phyloP scores from a whole-genome alignment of 805 yeast genomes.

The Barnettozyma botsteinii region DNA sequence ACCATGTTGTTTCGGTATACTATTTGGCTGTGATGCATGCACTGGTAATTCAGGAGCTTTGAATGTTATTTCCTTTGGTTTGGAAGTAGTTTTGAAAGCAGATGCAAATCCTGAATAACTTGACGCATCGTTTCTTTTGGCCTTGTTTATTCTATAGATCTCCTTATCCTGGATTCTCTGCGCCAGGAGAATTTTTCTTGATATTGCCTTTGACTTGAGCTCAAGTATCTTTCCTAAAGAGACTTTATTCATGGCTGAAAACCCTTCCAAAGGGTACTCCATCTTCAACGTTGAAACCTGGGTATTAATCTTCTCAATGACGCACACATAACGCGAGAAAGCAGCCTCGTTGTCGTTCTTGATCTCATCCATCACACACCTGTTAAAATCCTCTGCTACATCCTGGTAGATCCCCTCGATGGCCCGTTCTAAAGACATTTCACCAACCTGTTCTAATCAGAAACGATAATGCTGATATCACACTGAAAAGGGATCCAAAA shows the following conservation, averaged over 20 bases:
- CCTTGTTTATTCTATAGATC: constrained; percentile 11
- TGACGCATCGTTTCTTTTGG: constrained; percentile 14
- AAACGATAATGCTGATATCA: too few relatives aligned
- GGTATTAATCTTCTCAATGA: constrained; percentile 12
- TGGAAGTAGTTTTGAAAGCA: constrained; percentile 15
- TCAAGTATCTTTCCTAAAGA: constrained; percentile 14
- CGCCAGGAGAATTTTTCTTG: constrained; percentile 12
- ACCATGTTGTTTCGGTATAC: constrained; percentile 1
- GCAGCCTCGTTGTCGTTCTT: constrained; percentile 19
- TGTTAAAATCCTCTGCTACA: constrained; percentile 1
- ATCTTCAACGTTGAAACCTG: constrained; percentile 5
- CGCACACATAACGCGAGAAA: constrained; percentile 9
- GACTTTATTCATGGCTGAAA: constrained; percentile 13
- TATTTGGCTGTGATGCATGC: neutral
- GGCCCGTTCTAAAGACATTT: neutral
- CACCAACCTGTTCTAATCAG: too few relatives aligned
- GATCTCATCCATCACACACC: constrained; percentile 17
- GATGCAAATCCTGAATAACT: constrained; percentile 24
- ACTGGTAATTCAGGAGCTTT: neutral
- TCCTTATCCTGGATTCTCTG: constrained; percentile 12
- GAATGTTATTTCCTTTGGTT: neutral
- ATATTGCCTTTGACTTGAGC: constrained; percentile 15
- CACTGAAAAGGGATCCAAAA: too few relatives aligned
- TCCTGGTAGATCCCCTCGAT: neutral
- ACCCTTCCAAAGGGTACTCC: constrained; percentile 1